phyloP scores from a whole-genome alignment of 148 eudicot species.

The Suaeda aralocaspica region DNA sequence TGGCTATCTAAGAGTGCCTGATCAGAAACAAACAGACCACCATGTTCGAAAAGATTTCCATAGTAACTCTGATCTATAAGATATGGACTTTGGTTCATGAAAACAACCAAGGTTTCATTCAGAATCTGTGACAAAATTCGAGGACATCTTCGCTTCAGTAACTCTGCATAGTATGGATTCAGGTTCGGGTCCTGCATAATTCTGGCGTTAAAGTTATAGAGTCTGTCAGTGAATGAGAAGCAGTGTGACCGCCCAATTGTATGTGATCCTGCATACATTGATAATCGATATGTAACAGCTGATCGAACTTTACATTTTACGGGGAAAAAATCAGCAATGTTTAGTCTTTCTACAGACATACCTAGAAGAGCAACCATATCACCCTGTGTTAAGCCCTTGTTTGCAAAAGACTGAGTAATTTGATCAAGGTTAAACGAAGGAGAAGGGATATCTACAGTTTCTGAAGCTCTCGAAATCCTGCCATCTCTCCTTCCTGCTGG shows the following conservation, averaged over 20 bases:
- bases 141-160: constrained; percentile 32
- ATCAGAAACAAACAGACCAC: constrained; percentile 27
- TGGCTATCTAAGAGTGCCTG: constrained; percentile 21
- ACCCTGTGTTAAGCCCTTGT: constrained; percentile 32
- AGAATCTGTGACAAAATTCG: neutral
- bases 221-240: constrained; percentile 27
- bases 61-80: constrained; percentile 21
- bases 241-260: constrained; percentile 47
- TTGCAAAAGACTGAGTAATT: constrained; percentile 25
- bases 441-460: constrained; percentile 37
- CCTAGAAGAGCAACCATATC: constrained; percentile 42
- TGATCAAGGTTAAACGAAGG: constrained; percentile 23
- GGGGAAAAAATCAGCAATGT: too few relatives aligned
- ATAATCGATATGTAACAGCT: neutral
- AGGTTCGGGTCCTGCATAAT: constrained; percentile 31
- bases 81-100: constrained; percentile 26
- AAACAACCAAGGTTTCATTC: constrained; percentile 17
- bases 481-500: constrained; percentile 49
- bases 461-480: constrained; percentile 33
- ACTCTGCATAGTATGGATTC: constrained; percentile 23
- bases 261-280: constrained; percentile 27
- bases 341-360: too few relatives aligned
- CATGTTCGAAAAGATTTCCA: constrained; percentile 13
- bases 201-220: constrained; percentile 25
- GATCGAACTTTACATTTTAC: neutral